Evolutionary conservation across 768 basidiomycete species (phyloP), one percentile per base, ranked within the genome.

Genomic region (Collybia nuda): DNA sequence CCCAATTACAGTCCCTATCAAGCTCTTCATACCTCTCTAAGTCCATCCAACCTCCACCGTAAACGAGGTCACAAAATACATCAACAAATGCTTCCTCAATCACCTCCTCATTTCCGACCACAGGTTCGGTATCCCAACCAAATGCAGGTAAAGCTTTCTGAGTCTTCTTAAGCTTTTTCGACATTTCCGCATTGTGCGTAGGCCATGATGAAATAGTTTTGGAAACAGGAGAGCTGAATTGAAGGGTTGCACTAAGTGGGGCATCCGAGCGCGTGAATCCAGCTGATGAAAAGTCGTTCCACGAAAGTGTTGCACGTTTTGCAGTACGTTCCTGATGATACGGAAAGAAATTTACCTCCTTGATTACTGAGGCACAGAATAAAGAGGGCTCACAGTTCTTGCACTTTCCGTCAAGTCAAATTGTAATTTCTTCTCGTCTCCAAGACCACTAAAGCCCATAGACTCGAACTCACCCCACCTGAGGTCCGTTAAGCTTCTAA

Each of bases 381-480:
- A 36, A 12, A 42, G 28, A 51, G 23, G 43, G 59, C 74, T 54
- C 57, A 76, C 85, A 57, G 75, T 78, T 54, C 91, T 77, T 21
- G 94, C 94, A 49, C 85, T 79, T 70, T 98, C 97, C 0, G 86
- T 95, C 55, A 98, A 67, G 65, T 98, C 95, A 66, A 99, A 98
- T 62, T 93, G 83, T 26, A 98, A 76, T 67, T 90, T 90, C 68
- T 84, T 88, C 56, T 82, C 76, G 44, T 76, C 74, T 6, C 70
- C 78, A 24, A 76, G 62, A 14, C 72, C 73, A 6, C 81, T 80
- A 54, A 98, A 97, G 0, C 94, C 94, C 68, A 84, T 77, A 35
- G 78, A 70, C 73, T 95, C 92, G 61, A 97, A 98, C 63, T 90
- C 85, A 6, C 92, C 92, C 94, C 94, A 97, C 61, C 86, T 88